phyloP scores from a whole-genome alignment of 352 stramenopile species.

The Bremia lactucae region DNA sequence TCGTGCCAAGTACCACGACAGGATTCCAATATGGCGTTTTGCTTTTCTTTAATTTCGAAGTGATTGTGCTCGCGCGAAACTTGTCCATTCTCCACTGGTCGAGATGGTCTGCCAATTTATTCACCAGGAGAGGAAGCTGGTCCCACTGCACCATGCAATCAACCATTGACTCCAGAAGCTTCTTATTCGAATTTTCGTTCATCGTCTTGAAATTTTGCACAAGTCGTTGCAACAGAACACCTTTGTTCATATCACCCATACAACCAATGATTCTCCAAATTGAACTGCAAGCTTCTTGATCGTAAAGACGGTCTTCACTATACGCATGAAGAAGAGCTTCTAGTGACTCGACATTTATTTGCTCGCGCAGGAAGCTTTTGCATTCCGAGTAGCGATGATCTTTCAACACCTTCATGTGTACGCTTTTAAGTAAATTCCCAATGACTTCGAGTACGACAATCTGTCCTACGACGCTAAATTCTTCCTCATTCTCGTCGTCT shows the following conservation, averaged over 20 bases:
- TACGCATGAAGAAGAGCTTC: conserved; percentile 58
- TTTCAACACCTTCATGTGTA: conserved; percentile 55
- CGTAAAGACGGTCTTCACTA: conserved; percentile 41
- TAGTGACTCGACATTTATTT: conserved; percentile 50
- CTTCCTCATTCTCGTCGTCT: conserved; percentile 49
- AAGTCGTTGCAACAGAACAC: conserved; percentile 42
- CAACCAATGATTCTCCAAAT: conserved; percentile 71
- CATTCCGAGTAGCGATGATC: conserved; percentile 63
- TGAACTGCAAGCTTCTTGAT: conserved; percentile 57
- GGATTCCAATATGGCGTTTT: conserved; percentile 36
- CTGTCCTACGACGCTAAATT: conserved; percentile 55
- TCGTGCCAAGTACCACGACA: conserved; percentile 45
- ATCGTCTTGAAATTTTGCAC: conserved; percentile 63
- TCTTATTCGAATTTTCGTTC: conserved; percentile 60
- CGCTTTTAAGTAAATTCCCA: conserved; percentile 56
- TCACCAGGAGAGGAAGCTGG: conserved; percentile 51
- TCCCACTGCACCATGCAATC: conserved; percentile 69
- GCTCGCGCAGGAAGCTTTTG: conserved; percentile 58
- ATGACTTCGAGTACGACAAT: conserved; percentile 73
- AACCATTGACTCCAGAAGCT: conserved; percentile 69
- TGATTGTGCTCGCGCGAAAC: conserved; percentile 13
- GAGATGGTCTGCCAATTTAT: conserved; percentile 50
- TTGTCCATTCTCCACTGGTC: conserved; percentile 44
- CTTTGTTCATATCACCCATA: conserved; percentile 50
- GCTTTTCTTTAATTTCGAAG: conserved; percentile 27